A percentile compares a stretch with the other conserved stretches of the same genome.
These are phyloP conservation scores for Phaeomoniella chlamydospora DNA, from an alignment of 2,329 filamentous ascomycete genomes.

Conservation along the genomic window DNA sequence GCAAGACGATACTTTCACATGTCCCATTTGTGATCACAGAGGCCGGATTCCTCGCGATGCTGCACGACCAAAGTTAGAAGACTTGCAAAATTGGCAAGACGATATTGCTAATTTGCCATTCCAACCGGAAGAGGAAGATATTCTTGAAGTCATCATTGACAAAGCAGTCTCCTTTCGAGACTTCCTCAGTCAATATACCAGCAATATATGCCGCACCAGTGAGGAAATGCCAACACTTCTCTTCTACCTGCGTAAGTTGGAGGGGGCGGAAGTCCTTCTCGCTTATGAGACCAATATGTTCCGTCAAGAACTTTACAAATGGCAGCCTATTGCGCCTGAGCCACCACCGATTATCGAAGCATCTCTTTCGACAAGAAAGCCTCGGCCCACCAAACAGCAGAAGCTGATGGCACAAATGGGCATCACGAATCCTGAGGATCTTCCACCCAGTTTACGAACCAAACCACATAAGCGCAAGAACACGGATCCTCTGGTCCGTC, in stretches of 20 bases:
- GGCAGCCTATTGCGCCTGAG: slow-evolving; percentile 76
- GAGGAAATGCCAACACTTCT: slow-evolving; percentile 81
- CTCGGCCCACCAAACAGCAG: slow-evolving; percentile 89
- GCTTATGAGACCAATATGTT: slow-evolving; percentile 96
- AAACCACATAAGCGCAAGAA: slow-evolving; percentile 70
- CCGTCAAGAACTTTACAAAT: slow-evolving; percentile 86
- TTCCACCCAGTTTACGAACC: slow-evolving; percentile 68
- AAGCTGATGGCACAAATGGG: slow-evolving; percentile 83
- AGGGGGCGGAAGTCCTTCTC: slow-evolving; percentile 86
- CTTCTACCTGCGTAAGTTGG: slow-evolving; percentile 93
- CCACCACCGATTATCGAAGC: slow-evolving; percentile 74
- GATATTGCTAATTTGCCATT: slow-evolving; percentile 74
- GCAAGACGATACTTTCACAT: slow-evolving; percentile 96
- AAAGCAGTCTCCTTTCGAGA: slow-evolving; percentile 73
- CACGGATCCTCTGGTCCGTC: slow-evolving; percentile 24
- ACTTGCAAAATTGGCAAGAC: slow-evolving; percentile 68
- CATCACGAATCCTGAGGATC: slow-evolving; percentile 77
- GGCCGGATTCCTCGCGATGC: slow-evolving; percentile 95
- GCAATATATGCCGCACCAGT: slow-evolving; percentile 52
- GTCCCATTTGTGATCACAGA: slow-evolving; percentile 93
- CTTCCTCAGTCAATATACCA: slow-evolving; percentile 64
- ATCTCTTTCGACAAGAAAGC: slow-evolving; percentile 86
- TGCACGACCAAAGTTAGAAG: slow-evolving; percentile 85
- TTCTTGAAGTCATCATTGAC: slow-evolving; percentile 72
- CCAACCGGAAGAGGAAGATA: slow-evolving; percentile 86